Evolutionary conservation across 2,329 filamentous ascomycete species (phyloP), one percentile per base, ranked within the genome.

Genomic region (Sclerotiophoma versabilis): DNA sequence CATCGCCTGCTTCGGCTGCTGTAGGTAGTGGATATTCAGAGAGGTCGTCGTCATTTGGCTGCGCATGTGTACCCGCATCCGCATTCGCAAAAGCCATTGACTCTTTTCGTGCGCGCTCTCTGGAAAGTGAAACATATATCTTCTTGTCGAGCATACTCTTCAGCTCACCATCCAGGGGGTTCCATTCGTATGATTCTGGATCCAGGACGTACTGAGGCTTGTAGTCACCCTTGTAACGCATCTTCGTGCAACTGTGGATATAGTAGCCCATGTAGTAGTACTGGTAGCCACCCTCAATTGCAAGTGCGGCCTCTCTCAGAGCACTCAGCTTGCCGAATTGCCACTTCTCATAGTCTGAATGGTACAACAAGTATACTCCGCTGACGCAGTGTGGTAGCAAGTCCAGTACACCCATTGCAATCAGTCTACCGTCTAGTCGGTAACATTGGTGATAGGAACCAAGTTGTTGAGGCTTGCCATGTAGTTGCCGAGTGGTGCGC

Each of bases 251-350:
- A 49, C 79, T 86, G 71, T 93, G 90, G 54, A 95, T 93, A 66
- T 93, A 95, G 73, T 87, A 93, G 5, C 91, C 86, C 86, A 88
- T 88, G 75, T 93, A 95, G 83, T 91, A 95, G 80, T 85, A 92
- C 36, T 82, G 77, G 64, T 93, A 92, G 0, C 84, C 87, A 5
- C 79, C 80, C 66, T 93, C 90, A 2, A 81, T 76, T 0, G 90
- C 88, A 23, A 95, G 73, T 0, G 86, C 80, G 57, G 91, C 89
- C 73, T 95, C 91, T 57, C 87, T 79, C 57, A 93, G 72, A 1
- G 90, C 91, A 29, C 88, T 87, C 5, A 93, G 75, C 73, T 93
- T 95, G 1, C 91, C 91, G 25, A 91, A 88, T 20, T 82, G 82
- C 75, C 84, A 87, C 51, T 81, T 80, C 62, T 89, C 85, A 47